A percentile compares a stretch with the other conserved stretches of the same genome.
phyloP scores from a whole-genome alignment of 768 basidiomycete genomes.

The Calocybe gangraenosa region DNA sequence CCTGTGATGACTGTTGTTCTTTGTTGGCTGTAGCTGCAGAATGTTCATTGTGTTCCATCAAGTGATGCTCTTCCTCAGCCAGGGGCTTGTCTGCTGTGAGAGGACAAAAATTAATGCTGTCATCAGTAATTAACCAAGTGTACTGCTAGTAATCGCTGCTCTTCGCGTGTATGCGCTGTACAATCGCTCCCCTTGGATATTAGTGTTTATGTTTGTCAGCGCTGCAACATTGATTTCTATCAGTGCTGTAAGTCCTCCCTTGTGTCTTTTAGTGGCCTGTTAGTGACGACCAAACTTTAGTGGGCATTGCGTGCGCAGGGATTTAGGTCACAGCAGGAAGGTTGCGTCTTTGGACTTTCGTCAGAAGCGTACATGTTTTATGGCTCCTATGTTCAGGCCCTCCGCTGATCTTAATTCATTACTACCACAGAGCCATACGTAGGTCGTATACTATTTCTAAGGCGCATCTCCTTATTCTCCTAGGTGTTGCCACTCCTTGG shows the following conservation, averaged over 20 bases:
- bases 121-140: conserved; percentile 40
- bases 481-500: conserved; percentile 44
- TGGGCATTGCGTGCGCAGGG: no score
- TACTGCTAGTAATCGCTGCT: conserved; percentile 33
- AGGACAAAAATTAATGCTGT: conserved; percentile 29
- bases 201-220: conserved; percentile 26
- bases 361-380: conserved; percentile 27
- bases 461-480: no score
- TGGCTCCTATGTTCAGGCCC: no score
- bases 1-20: background rate
- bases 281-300: background rate
- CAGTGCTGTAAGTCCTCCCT: no score
- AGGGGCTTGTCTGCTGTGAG: conserved; percentile 39
- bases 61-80: no score
- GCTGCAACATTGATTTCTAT: conserved; percentile 27
- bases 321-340: no score
- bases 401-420: background rate
- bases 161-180: no score
- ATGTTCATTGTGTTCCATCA: no score
- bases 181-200: no score
- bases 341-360: conserved; percentile 29
- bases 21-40: no score
- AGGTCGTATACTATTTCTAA: no score
- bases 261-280: background rate
- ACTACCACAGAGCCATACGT: no score